Base-by-base conservation (phyloP, 106 monocot species). In the Cymbidium sinense region DNA sequence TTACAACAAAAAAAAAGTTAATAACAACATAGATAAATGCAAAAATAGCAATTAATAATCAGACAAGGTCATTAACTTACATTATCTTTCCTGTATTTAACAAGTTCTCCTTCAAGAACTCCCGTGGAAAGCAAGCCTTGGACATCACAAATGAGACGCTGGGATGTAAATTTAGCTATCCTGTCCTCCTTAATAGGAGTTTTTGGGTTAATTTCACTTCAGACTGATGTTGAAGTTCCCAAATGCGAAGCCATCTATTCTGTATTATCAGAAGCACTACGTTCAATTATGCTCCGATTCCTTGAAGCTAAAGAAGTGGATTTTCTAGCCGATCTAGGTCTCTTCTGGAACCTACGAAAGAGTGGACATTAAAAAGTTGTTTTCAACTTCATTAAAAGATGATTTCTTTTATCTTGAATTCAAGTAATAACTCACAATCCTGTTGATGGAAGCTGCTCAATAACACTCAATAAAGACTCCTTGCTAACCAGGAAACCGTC, bases 111-210 rank as follows among this genome's bases (percentile, higher is more conserved):
- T 79, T 87, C 86, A 3, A 93, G 87, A n/a, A 86, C 34, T 10
- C 88, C 82, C 10, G 86, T 93, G 23, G 84, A 78, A 18, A 91
- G 85, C 62, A 94, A 76, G 39, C 62, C 54, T 58, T 70, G 81
- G 21, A 87, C 85, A 64, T 79, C 73, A 71, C 29, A 52, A 12
- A 82, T 44, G 9, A 20, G 18, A 39, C 37, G n/a, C 18, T 29
- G 7, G 21, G 71, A 6, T 39, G 34, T 20, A 71, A 21, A 23
- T 30, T 71, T 71, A 39, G 20, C 37, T n/a, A 36, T 71, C 37
- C 18, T 71, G 17, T 67, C 67, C 12, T 67, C 31, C 33, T 67
- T 67, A 34, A 67, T 67, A 33, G 67, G 67, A 67, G 67, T 67
- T 67, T 67, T 67, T 67, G 67, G 67, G 17, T 7, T 67, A 67